Percentiles rank a stretch among this genome's conserved stretches.
Evolutionary conservation across 345 rosid genomes (phyloP).

Genomic region (Sisymbrium irio): DNA sequence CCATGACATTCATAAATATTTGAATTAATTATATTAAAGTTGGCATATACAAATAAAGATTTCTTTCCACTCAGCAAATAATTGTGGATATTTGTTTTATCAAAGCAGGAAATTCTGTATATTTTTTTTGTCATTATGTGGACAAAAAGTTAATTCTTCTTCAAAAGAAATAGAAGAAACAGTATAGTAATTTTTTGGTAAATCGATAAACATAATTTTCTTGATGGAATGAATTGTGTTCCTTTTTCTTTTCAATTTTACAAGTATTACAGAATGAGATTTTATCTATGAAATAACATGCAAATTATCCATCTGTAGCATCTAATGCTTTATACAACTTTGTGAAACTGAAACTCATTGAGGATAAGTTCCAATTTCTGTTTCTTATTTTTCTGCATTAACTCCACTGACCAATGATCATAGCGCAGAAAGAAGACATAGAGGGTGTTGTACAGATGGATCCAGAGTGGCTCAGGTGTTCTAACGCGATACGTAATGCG

Average conservation of each 20-base stretch:
- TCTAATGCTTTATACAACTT: background rate
- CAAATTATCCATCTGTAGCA: background rate
- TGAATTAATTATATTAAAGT: background rate
- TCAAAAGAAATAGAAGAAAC: background rate
- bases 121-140: constrained; percentile 6
- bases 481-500: background rate
- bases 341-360: background rate
- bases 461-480: background rate
- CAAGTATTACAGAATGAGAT: background rate
- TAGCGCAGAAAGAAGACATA: background rate
- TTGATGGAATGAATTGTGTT: background rate
- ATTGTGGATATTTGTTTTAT: background rate
- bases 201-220: background rate
- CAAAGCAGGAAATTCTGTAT: background rate
- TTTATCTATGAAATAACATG: background rate
- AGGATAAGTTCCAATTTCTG: background rate
- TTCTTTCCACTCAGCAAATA: constrained; percentile 4
- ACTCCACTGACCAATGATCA: background rate
- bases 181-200: background rate
- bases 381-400: background rate
- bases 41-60: background rate
- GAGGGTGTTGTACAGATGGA: constrained; percentile 3
- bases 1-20: constrained; percentile 3
- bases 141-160: background rate
- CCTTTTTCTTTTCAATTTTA: background rate